Percentiles rank a stretch among this genome's conserved stretches.
Evolutionary conservation across 441 rosid genomes (phyloP).

Genomic region (Arabidopsis lyrata): DNA sequence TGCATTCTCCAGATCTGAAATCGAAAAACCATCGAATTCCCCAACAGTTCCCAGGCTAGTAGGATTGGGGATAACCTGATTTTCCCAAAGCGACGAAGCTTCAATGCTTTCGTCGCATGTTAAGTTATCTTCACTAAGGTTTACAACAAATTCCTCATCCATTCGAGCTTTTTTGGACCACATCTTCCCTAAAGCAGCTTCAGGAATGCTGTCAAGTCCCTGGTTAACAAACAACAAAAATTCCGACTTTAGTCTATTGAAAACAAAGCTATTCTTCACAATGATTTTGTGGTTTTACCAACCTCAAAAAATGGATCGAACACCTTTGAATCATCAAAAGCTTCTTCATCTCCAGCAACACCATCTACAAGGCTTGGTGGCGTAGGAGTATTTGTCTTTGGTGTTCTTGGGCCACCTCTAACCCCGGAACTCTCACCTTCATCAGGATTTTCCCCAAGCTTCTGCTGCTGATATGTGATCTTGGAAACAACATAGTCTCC

Average conservation of each 20-base stretch:
- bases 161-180: constrained; percentile 81
- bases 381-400: constrained; percentile 61
- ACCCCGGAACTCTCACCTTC: constrained; percentile 50
- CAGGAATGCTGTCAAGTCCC: constrained; percentile 49
- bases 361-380: constrained; percentile 57
- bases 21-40: constrained; percentile 47
- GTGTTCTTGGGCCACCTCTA: constrained; percentile 71
- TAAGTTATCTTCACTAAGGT: constrained; percentile 55
- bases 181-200: constrained; percentile 38
- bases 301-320: constrained; percentile 44
- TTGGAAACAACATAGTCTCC: constrained; percentile 87
- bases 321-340: constrained; percentile 45
- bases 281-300: constrained; percentile 6
- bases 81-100: constrained; percentile 46
- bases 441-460: constrained; percentile 50
- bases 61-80: constrained; percentile 40
- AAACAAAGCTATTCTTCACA: neutral
- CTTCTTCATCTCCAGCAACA: constrained; percentile 48
- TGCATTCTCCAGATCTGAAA: constrained; percentile 66
- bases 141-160: constrained; percentile 50
- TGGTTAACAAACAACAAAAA: constrained; percentile 28
- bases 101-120: constrained; percentile 59
- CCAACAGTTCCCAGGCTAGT: constrained; percentile 30
- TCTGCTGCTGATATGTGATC: constrained; percentile 69
- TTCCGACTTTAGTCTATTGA: constrained; percentile 13